phyloP scores from a whole-genome alignment of 2,329 filamentous ascomycete genomes.

The Ceratocystis alfenasii region DNA sequence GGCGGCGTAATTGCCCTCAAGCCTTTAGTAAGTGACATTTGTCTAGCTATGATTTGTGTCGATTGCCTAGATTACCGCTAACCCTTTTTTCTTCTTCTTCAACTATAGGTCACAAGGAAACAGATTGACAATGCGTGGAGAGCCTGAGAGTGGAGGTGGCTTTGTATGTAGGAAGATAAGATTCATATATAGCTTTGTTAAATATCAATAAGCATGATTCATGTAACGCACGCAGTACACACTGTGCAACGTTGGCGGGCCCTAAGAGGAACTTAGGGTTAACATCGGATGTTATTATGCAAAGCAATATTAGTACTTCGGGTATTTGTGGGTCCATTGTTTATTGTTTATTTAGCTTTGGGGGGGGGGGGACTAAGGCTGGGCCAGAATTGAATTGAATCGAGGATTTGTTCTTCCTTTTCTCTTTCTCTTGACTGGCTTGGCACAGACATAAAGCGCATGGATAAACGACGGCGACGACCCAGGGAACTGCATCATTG shows the following conservation, averaged over 20 bases:
- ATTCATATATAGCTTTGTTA: background rate
- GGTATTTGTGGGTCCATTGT: no score
- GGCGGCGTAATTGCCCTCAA: constrained; percentile 65
- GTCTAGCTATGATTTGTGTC: background rate
- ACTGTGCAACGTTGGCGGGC: background rate
- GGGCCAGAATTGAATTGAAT: no score
- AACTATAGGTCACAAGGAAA: constrained; percentile 46
- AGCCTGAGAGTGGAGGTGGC: constrained; percentile 24
- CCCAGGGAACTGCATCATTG: no score
- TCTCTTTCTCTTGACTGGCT: no score
- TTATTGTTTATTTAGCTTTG: no score
- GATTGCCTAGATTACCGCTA: constrained; percentile 26
- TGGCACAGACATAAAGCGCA: no score
- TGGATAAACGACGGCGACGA: no score
- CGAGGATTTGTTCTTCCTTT: no score
- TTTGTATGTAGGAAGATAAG: background rate
- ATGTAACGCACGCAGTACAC: background rate
- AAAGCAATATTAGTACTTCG: no score
- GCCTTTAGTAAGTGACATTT: constrained; percentile 58
- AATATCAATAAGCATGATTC: background rate
- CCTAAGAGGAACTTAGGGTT: background rate
- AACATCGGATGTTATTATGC: background rate
- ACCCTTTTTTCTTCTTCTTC: constrained; percentile 24
- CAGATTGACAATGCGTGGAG: constrained; percentile 56
- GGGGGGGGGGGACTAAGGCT: no score